Evolutionary conservation across 495 filamentous ascomycete species (phyloP), one percentile per base, ranked within the genome.

Genomic region (Penicillium turbatum): DNA sequence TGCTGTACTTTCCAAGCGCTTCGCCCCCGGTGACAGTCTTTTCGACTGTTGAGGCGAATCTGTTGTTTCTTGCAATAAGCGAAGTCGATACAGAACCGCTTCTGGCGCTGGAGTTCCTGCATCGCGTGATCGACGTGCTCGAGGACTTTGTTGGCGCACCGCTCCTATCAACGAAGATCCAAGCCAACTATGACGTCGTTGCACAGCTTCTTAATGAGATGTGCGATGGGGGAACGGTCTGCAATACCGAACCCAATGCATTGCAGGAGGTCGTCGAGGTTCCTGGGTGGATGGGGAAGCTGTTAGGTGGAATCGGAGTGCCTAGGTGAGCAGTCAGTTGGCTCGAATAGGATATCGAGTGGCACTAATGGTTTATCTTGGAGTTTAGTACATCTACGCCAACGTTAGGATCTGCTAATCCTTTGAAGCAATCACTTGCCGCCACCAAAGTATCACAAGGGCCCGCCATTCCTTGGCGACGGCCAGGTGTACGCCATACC

Each of bases 81-180:
- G 90, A 90, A 26, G 77, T 83, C 40, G 92, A 97, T 53, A 85
- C 86, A 53, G 93, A 97, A 65, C 90, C 93, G 17, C 80, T 99
- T n/a, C 81, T 97, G n/a, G 86, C 87, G 19, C 82, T 97, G 48
- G 95, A 97, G 70, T 97, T 97, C 74, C 79, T 99, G 41, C 93
- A 97, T 73, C 85, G 93, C 37, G 82, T 96, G 13, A 83, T 95
- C 57, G 95, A 99, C 77, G 83, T 89, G 4, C 78, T 99, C 16
- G 95, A 99, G 72, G 93, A 97, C 51, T 97, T 97, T 63, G 77
- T 97, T 11, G 92, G 92, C 31, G 80, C 88, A n/a, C 93, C 93
- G 3, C 70, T 99, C 47, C 72, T 96, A 17, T 86, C 90, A 13
- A 78, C 76, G 53, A 96, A 92, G 72, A 85, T 99, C 61, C 90